A percentile compares a stretch with the other conserved stretches of the same genome.
phyloP scores from a whole-genome alignment of 345 rosid species.

The Murraya paniculata region DNA sequence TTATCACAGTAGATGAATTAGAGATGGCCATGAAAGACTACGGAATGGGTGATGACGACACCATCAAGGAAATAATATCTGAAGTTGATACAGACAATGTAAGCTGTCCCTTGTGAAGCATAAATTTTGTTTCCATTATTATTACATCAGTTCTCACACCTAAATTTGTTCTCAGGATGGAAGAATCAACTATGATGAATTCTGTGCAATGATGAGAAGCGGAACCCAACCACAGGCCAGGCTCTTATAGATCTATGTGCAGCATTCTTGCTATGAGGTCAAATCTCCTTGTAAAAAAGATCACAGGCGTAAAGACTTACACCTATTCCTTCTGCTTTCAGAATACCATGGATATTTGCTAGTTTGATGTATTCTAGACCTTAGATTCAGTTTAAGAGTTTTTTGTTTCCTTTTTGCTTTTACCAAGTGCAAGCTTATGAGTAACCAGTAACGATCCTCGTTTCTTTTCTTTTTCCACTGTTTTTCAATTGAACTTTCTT shows the following conservation, averaged over 20 bases:
- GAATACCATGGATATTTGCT: background rate
- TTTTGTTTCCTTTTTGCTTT: background rate
- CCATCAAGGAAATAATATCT: slow-evolving; percentile 77
- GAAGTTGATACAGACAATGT: slow-evolving; percentile 94
- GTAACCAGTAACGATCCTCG: background rate
- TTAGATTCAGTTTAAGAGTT: background rate
- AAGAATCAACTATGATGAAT: slow-evolving; percentile 84
- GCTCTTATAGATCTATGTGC: slow-evolving; percentile 34
- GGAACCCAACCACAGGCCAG: slow-evolving; percentile 57
- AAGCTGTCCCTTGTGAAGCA: slow-evolving; percentile 23
- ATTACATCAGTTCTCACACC: background rate
- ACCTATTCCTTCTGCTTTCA: background rate
- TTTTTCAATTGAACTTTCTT: background rate
- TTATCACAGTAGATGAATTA: slow-evolving; percentile 78
- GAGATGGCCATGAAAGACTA: slow-evolving; percentile 76
- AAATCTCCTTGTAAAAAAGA: background rate
- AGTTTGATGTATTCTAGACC: background rate
- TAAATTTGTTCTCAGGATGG: slow-evolving; percentile 56
- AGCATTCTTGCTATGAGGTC: background rate
- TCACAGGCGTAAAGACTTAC: background rate
- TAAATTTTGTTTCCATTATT: background rate
- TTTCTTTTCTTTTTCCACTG: background rate
- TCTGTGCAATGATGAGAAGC: slow-evolving; percentile 84
- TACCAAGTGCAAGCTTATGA: background rate
- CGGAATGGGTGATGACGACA: slow-evolving; percentile 76